phyloP scores from a whole-genome alignment of 768 basidiomycete genomes.

The Pleurotus sapidus region DNA sequence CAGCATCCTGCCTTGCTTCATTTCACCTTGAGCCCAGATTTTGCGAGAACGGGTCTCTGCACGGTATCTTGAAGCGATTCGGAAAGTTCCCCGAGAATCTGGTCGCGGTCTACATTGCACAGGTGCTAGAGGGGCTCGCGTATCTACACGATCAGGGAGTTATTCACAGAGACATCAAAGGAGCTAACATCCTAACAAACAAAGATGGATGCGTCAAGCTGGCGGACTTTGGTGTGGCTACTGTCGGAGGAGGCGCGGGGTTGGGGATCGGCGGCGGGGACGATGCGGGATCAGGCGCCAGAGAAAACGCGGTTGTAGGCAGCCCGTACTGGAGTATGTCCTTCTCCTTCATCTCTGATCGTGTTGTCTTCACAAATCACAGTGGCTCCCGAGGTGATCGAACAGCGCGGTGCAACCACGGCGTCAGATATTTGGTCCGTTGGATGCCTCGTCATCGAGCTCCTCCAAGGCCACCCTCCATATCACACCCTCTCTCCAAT shows the following conservation, averaged over 20 bases:
- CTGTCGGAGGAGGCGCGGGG: slow-evolving; percentile 1
- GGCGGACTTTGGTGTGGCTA: slow-evolving; percentile 98
- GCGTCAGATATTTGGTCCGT: slow-evolving; percentile 95
- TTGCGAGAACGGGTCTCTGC: slow-evolving; percentile 97
- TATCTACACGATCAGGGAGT: slow-evolving; percentile 99
- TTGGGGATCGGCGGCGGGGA: slow-evolving; percentile 40
- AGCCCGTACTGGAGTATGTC: slow-evolving; percentile 97
- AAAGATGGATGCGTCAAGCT: slow-evolving; percentile 98
- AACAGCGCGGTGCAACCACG: slow-evolving; percentile 95
- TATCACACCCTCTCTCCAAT: slow-evolving; percentile 96
- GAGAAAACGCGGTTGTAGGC: slow-evolving; percentile 92
- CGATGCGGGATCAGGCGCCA: slow-evolving; percentile 60
- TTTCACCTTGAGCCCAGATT: slow-evolving; percentile 46
- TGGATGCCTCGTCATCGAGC: slow-evolving; percentile 96
- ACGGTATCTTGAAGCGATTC: slow-evolving; percentile 93
- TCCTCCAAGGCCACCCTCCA: slow-evolving; percentile 88
- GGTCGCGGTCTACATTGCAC: slow-evolving; percentile 94
- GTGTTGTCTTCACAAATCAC: slow-evolving; percentile 10
- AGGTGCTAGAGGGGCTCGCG: slow-evolving; percentile 92
- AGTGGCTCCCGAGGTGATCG: slow-evolving; percentile 99
- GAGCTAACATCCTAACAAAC: slow-evolving; percentile 97
- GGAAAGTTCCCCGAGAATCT: slow-evolving; percentile 98
- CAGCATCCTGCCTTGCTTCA: not conserved
- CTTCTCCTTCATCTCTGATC: not conserved
- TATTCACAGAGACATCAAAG: slow-evolving; percentile 98